phyloP scores from a whole-genome alignment of 2,329 filamentous ascomycete genomes.

The Alternaria arbusti region DNA sequence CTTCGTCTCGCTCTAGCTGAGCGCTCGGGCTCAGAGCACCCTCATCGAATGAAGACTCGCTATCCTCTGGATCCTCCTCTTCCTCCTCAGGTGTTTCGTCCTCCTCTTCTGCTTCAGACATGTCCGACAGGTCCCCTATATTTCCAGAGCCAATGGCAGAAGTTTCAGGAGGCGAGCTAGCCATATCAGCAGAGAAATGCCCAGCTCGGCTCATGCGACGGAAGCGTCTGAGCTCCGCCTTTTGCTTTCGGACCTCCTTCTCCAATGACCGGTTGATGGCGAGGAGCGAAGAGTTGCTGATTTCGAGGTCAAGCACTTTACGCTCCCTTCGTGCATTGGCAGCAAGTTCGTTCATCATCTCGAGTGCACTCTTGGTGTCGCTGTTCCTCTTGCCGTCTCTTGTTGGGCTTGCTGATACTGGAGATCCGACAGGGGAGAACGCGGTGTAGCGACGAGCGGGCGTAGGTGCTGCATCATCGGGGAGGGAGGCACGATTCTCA shows the following conservation, averaged over 20 bases:
- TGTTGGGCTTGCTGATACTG: slow-evolving; percentile 61
- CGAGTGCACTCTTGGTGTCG: slow-evolving; percentile 55
- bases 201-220: slow-evolving; percentile 85
- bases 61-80: slow-evolving; percentile 56
- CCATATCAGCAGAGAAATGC: slow-evolving; percentile 67
- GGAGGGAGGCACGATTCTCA: slow-evolving; percentile 36
- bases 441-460: slow-evolving; percentile 29
- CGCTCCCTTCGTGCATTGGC: slow-evolving; percentile 89
- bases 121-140: slow-evolving; percentile 46
- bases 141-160: slow-evolving; percentile 41
- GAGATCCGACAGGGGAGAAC: slow-evolving; percentile 35
- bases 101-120: slow-evolving; percentile 44
- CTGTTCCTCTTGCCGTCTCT: slow-evolving; percentile 63
- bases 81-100: slow-evolving; percentile 41
- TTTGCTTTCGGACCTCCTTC: slow-evolving; percentile 88
- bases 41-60: slow-evolving; percentile 61
- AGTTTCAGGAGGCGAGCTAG: slow-evolving; percentile 56
- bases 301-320: slow-evolving; percentile 95
- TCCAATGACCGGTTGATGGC: slow-evolving; percentile 95
- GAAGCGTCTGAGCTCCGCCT: slow-evolving; percentile 83
- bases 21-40: slow-evolving; percentile 49
- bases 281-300: slow-evolving; percentile 91
- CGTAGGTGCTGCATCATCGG: slow-evolving; percentile 35
- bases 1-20: slow-evolving; percentile 52
- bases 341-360: slow-evolving; percentile 76